These are phyloP conservation scores for Suillus plorans DNA, from an alignment of 768 basidiomycete genomes.

Conservation along the genomic window DNA sequence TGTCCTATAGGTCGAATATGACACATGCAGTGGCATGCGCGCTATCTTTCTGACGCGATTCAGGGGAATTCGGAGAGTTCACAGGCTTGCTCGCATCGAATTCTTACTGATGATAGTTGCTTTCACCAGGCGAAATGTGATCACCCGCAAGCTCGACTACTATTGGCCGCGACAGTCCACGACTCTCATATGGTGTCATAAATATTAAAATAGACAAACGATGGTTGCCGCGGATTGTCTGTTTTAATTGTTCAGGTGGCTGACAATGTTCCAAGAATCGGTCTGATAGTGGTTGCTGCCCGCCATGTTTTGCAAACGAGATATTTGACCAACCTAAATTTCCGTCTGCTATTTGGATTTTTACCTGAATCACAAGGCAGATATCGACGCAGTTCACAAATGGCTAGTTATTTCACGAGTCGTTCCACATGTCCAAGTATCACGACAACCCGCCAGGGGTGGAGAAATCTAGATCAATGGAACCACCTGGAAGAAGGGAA, in stretches of 20 bases:
- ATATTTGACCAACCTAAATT: neutral
- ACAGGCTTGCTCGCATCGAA: no score
- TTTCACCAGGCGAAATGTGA: neutral
- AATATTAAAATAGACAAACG: neutral
- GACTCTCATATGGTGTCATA: neutral
- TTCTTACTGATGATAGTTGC: neutral
- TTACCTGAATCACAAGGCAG: neutral
- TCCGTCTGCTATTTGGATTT: neutral
- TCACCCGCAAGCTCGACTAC: neutral
- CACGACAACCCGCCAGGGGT: neutral
- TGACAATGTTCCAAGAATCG: neutral
- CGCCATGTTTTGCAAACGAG: neutral
- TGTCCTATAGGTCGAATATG: neutral
- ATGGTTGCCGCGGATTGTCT: neutral
- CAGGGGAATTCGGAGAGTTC: neutral
- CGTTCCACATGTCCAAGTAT: neutral
- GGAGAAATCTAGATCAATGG: neutral
- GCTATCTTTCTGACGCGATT: neutral
- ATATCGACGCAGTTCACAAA: neutral
- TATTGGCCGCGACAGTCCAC: neutral
- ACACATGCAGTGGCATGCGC: neutral
- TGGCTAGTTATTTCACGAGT: neutral
- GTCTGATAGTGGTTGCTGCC: neutral
- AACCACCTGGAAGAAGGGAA: neutral
- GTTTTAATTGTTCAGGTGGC: neutral